Percentiles rank a stretch among this genome's conserved stretches.
Evolutionary conservation across 306 rosid genomes (phyloP).

Genomic region (Hippophae tibetana): DNA sequence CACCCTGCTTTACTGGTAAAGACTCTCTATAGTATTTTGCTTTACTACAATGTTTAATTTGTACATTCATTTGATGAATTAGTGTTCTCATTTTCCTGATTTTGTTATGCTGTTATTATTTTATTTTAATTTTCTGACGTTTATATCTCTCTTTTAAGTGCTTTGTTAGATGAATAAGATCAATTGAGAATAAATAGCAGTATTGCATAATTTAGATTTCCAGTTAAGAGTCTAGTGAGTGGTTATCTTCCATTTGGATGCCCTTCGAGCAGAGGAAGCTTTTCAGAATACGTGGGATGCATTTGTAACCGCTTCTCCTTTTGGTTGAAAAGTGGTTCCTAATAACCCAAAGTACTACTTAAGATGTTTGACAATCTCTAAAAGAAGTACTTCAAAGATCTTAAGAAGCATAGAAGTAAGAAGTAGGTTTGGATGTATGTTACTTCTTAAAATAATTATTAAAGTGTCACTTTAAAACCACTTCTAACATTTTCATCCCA

Average conservation of each 20-base stretch:
- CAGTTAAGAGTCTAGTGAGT: too few species aligned
- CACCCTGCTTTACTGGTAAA: slow-evolving; percentile 84
- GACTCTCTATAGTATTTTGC: neutral
- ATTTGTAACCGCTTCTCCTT: neutral
- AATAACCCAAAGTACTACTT: too few species aligned
- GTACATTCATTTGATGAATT: neutral
- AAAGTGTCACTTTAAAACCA: too few species aligned
- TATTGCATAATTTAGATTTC: neutral
- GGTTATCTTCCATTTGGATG: neutral
- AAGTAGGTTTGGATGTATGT: too few species aligned
- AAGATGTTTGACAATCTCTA: too few species aligned
- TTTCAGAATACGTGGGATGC: neutral
- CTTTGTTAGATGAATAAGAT: neutral
- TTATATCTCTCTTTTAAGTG: neutral
- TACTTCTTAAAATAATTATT: too few species aligned
- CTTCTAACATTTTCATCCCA: too few species aligned
- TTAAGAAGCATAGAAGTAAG: too few species aligned
- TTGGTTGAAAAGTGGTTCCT: too few species aligned
- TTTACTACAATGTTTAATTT: neutral
- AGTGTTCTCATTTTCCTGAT: neutral
- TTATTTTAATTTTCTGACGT: neutral
- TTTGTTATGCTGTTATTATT: neutral
- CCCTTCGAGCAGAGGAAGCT: neutral
- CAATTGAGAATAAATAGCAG: neutral
- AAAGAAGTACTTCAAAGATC: too few species aligned